Evolutionary conservation across 495 filamentous ascomycete genomes (phyloP).

Genomic region (Lophium mytilinum): DNA sequence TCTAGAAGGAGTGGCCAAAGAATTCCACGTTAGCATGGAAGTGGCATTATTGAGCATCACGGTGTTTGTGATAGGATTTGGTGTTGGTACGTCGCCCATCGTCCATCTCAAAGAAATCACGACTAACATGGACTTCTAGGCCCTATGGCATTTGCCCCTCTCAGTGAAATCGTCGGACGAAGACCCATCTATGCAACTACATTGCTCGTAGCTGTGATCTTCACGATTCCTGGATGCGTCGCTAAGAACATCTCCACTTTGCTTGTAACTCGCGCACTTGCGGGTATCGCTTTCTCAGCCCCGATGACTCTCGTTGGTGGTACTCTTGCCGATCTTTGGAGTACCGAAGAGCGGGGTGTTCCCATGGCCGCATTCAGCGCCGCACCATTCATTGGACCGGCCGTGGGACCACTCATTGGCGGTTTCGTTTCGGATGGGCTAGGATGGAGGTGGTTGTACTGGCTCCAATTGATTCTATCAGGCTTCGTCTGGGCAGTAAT

Average conservation of each 20-base stretch:
- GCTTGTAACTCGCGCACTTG: conserved; percentile 62
- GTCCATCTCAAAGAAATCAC: not conserved
- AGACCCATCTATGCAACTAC: conserved; percentile 58
- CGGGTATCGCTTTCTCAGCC: conserved; percentile 74
- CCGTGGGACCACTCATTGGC: conserved; percentile 64
- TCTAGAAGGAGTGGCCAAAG: conserved; percentile 48
- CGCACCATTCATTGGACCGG: conserved; percentile 70
- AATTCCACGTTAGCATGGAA: conserved; percentile 57
- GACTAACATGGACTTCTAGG: conserved; percentile 28
- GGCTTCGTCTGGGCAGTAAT: conserved; percentile 60
- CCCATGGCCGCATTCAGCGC: conserved; percentile 82
- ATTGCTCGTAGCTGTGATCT: conserved; percentile 59
- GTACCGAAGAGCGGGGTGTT: conserved; percentile 70
- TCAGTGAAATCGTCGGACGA: conserved; percentile 65
- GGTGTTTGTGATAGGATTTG: conserved; percentile 69
- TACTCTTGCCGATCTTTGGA: conserved; percentile 73
- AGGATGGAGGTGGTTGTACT: conserved; percentile 82
- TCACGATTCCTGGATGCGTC: conserved; percentile 70
- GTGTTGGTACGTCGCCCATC: conserved; percentile 47
- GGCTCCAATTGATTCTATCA: conserved; percentile 67
- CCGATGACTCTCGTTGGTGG: conserved; percentile 80
- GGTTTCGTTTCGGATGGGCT: conserved; percentile 60
- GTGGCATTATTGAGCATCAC: conserved; percentile 60
- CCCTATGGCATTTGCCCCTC: conserved; percentile 74
- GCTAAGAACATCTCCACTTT: conserved; percentile 66